phyloP scores from a whole-genome alignment of 179 eudicot species.

The Silene noctiflora region DNA sequence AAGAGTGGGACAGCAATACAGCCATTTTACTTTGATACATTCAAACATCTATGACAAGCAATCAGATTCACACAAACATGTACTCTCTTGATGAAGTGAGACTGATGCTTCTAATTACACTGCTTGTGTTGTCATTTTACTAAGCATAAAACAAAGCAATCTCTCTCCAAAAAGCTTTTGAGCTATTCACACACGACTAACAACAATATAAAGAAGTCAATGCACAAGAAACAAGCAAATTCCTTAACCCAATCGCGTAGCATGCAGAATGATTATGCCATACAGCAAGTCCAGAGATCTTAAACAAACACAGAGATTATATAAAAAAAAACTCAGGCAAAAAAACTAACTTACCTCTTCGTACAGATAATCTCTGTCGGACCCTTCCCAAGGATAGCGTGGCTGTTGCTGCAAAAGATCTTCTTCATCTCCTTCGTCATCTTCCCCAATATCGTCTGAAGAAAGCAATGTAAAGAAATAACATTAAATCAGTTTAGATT shows the following conservation, averaged over 20 bases:
- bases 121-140: not conserved
- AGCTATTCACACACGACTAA: too few relatives aligned
- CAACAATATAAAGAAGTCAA: not conserved
- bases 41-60: not conserved
- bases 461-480: not conserved
- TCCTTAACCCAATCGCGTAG: not conserved
- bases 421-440: constrained; percentile 46
- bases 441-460: constrained; percentile 50
- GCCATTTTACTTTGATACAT: not conserved
- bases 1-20: not conserved
- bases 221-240: not conserved
- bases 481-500: not conserved
- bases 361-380: constrained; percentile 51
- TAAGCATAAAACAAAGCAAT: too few relatives aligned
- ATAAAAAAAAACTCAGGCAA: too few relatives aligned
- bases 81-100: not conserved
- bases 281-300: not conserved
- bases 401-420: constrained; percentile 32
- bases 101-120: too few relatives aligned
- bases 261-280: not conserved
- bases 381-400: constrained; percentile 58
- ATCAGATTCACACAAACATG: not conserved
- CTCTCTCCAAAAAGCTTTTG: too few relatives aligned
- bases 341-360: constrained; percentile 45
- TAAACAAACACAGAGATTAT: not conserved